Percentiles rank a stretch among this genome's conserved stretches.
These are phyloP conservation scores for Psilocybe cubensis DNA, from an alignment of 768 basidiomycete species.

Conservation along the genomic window DNA sequence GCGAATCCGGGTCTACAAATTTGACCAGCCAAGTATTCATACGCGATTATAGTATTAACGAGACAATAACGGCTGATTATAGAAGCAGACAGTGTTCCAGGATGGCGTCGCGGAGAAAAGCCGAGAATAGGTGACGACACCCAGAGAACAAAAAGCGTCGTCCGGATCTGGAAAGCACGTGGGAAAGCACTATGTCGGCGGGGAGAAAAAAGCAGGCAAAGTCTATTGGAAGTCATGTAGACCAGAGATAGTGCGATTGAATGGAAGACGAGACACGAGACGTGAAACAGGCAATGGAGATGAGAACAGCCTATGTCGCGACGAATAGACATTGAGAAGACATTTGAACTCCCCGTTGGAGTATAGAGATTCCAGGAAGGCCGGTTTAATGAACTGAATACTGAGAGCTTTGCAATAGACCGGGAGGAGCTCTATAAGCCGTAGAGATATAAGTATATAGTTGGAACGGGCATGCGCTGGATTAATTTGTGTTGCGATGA, in stretches of 20 bases:
- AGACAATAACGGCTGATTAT: conserved; percentile 22
- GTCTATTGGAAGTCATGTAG: not conserved
- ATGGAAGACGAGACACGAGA: not conserved
- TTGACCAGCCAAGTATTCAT: conserved; percentile 2
- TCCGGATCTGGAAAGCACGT: conserved; percentile 18
- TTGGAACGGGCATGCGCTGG: not conserved
- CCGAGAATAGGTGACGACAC: not conserved
- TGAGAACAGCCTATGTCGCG: not conserved
- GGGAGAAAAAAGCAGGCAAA: not conserved
- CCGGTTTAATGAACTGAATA: not conserved
- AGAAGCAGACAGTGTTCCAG: not conserved
- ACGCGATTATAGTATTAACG: not conserved
- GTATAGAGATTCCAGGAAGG: not conserved
- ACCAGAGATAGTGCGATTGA: not conserved
- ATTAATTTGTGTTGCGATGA: not conserved
- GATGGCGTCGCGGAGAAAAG: not conserved
- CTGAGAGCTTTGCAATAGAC: not conserved
- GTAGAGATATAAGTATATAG: no score
- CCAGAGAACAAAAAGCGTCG: conserved; percentile 26
- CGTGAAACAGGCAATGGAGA: not conserved
- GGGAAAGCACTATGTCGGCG: conserved; percentile 2
- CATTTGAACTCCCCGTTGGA: not conserved
- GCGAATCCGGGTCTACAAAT: not conserved
- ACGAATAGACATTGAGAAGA: not conserved
- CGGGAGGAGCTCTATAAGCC: not conserved